Evolutionary conservation across 768 basidiomycete species (phyloP), one percentile per base, ranked within the genome.

Genomic region (Trametes villosa): DNA sequence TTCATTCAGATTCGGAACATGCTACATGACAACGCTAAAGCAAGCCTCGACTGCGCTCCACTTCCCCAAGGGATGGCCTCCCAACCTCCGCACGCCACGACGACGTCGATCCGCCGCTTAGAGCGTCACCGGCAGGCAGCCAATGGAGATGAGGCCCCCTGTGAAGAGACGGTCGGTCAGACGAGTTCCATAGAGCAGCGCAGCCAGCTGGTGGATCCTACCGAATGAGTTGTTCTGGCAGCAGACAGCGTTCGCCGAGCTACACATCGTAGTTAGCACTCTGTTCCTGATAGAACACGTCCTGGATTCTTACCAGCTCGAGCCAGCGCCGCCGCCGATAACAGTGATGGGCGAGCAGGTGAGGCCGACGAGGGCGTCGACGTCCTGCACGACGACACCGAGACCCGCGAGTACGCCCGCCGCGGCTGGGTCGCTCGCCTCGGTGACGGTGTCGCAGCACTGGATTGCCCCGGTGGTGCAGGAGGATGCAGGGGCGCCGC

Each of bases 261-360:
- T 38, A 38, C 36, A 38, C 15, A 18, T 11, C 36, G 4, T 38
- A 15, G 36, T 38, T 18, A 38, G 15, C 36, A 38, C 36, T 38
- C 7, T 18, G 15, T 15, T 38, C 36, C 4, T 18, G 13, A 38
- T n/a, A 7, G 13, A 17, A 4, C 36, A 7, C 18, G 36, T 38
- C 36, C 4, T 4, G 4, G 13, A 34, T n/a, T n/a, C n/a, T n/a
- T 17, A 60, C 59, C 51, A 53, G n/a, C 20, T 7, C 33, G 40
- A n/a, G 31, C 31, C 34, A 15, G 30, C 22, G 8, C 59, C 59
- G 24, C 56, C 54, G 42, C 54, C 63, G 31, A 57, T 34, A 27
- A 60, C 53, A 47, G 17, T 60, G 54, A 61, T 63, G 29, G 65
- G 65, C 13, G 54, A 58, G 57, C 64, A 67, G n/a, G 33, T 52